These are phyloP conservation scores for Ophiostoma australiae DNA, from an alignment of 2,329 filamentous ascomycete genomes.

Conservation along the genomic window DNA sequence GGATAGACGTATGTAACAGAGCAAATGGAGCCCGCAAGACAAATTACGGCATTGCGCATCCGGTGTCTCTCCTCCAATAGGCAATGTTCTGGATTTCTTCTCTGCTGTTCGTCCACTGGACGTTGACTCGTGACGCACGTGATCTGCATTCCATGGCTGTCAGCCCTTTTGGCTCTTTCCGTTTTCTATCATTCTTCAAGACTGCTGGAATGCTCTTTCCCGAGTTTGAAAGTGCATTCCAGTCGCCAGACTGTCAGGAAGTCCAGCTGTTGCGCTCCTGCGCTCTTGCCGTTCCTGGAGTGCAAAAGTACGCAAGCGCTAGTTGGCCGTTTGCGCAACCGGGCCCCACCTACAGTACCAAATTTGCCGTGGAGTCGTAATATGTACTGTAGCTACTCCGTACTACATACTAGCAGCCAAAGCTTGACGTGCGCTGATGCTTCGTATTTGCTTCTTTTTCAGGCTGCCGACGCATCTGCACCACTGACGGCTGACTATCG, in stretches of 20 bases:
- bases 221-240: not conserved
- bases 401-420: conserved; percentile 11
- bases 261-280: not conserved
- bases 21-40: not conserved
- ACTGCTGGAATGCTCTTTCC: not conserved
- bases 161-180: not conserved
- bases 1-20: not conserved
- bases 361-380: not conserved
- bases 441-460: not conserved
- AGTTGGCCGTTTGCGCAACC: not conserved
- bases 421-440: conserved; percentile 1
- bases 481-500: too few relatives aligned
- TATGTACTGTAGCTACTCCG: not conserved
- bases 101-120: not conserved
- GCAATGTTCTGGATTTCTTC: conserved; percentile 5
- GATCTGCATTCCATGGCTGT: not conserved
- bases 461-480: not conserved
- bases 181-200: not conserved
- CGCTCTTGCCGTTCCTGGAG: not conserved
- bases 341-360: not conserved
- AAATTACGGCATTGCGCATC: not conserved
- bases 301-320: not conserved
- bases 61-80: not conserved
- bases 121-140: not conserved
- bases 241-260: not conserved